Percentiles rank a stretch among this genome's conserved stretches.
Evolutionary conservation across 1,284 basidiomycete genomes (phyloP).

Genomic region (Heterobasidion parviporum): DNA sequence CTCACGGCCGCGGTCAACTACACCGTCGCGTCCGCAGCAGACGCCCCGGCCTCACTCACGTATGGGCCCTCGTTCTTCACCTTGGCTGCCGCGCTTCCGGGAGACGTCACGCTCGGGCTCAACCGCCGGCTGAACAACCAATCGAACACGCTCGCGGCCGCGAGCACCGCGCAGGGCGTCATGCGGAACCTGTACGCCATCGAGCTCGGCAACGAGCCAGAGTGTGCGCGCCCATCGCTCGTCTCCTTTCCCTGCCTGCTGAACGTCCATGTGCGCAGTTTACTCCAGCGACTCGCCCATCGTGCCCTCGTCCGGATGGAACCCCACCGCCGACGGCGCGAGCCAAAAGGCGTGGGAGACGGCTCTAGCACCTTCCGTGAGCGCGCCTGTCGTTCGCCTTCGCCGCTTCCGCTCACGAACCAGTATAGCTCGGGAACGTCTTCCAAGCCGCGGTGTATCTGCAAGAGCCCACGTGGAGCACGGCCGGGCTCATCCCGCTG

Average conservation of each 20-base stretch:
- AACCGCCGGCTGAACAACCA: conserved; percentile 33
- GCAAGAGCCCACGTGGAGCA: conserved; percentile 26
- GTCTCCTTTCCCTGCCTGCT: not conserved
- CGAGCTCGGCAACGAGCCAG: conserved; percentile 36
- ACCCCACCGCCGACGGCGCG: conserved; percentile 23
- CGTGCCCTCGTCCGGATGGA: conserved; percentile 24
- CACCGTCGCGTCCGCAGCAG: conserved; percentile 28
- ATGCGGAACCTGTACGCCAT: conserved; percentile 30
- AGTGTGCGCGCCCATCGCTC: conserved; percentile 20
- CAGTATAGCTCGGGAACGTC: conserved; percentile 23
- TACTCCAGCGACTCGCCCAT: conserved; percentile 24
- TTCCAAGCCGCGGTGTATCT: conserved; percentile 37
- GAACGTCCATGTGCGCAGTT: conserved; percentile 13
- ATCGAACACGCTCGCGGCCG: conserved; percentile 27
- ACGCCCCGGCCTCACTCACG: conserved; percentile 29
- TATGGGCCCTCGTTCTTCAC: conserved; percentile 33
- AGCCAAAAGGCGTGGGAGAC: conserved; percentile 31
- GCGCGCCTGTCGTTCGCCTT: conserved; percentile 6
- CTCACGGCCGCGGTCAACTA: conserved; percentile 28
- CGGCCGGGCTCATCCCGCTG: conserved; percentile 24
- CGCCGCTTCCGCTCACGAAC: not conserved
- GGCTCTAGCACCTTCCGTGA: conserved; percentile 24
- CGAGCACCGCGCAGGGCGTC: conserved; percentile 22
- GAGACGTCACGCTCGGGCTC: conserved; percentile 31
- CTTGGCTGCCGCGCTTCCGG: conserved; percentile 25